Evolutionary conservation across 805 yeast species (phyloP).

Genomic region (Lipomyces kockii): DNA sequence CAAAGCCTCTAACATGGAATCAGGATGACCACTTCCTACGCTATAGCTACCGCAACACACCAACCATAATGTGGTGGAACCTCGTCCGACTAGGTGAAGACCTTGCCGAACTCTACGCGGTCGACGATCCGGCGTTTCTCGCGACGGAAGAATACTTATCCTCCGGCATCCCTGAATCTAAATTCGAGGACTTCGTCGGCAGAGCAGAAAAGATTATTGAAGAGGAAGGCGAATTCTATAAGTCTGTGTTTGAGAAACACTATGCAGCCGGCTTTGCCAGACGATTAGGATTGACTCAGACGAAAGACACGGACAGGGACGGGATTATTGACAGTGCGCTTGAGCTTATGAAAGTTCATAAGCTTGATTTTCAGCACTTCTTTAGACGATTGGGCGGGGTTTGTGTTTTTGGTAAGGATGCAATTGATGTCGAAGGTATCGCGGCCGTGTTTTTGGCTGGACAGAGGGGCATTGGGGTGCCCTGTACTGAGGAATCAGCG

Average conservation of each 20-base stretch:
- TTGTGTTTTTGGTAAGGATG: conserved; percentile 47
- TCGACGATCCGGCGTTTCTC: conserved; percentile 52
- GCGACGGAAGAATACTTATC: conserved; percentile 35
- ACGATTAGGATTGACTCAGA: conserved; percentile 67
- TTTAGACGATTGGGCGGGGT: conserved; percentile 66
- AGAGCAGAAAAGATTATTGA: conserved; percentile 72
- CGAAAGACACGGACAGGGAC: conserved; percentile 50
- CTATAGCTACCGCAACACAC: conserved; percentile 82
- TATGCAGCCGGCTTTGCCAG: conserved; percentile 63
- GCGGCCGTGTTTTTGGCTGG: conserved; percentile 44
- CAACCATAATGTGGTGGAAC: conserved; percentile 92
- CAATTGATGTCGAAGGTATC: conserved; percentile 9
- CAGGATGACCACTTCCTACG: conserved; percentile 70
- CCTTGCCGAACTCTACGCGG: conserved; percentile 77
- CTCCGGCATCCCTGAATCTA: conserved; percentile 54
- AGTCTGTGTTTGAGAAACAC: conserved; percentile 60
- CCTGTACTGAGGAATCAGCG: conserved; percentile 45
- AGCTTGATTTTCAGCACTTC: conserved; percentile 79
- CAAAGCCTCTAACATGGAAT: neutral
- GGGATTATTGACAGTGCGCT: conserved; percentile 50
- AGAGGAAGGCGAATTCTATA: conserved; percentile 66
- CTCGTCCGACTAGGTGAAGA: conserved; percentile 82
- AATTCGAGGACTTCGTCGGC: conserved; percentile 55
- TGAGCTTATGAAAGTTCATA: conserved; percentile 61
- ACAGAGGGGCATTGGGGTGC: conserved; percentile 45